These are phyloP conservation scores for Petunia secreta DNA, from an alignment of 257 asterid genomes.

Conservation along the genomic window DNA sequence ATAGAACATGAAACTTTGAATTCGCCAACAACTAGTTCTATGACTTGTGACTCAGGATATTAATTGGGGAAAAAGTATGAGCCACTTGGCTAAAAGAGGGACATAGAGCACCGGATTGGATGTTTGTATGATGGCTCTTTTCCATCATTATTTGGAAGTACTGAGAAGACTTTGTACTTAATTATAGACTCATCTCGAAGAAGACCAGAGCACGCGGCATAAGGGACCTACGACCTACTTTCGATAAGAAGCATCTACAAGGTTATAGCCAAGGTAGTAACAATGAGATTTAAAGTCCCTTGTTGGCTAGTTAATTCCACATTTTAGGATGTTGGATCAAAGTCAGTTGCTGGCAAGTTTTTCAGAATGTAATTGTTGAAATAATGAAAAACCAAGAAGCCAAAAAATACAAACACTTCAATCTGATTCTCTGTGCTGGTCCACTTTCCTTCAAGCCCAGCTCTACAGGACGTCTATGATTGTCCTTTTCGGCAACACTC, in stretches of 20 bases:
- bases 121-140: neutral
- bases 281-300: constrained; percentile 3
- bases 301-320: constrained; percentile 17
- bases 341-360: constrained; percentile 10
- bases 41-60: neutral
- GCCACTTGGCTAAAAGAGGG: neutral
- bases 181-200: neutral
- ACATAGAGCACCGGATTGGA: neutral
- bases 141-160: constrained; percentile 1
- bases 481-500: neutral
- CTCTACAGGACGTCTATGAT: neutral
- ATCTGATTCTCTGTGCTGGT: neutral
- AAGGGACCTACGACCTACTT: neutral
- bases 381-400: neutral
- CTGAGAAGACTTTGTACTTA: neutral
- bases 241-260: neutral
- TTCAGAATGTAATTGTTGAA: neutral
- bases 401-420: neutral
- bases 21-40: neutral
- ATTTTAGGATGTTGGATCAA: neutral
- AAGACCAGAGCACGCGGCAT: neutral
- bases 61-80: neutral
- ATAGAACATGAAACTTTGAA: neutral
- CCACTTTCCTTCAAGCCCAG: neutral
- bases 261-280: neutral